Conservation (phyloP, 2,329 filamentous ascomycete genomes). For the Penicillium sp. region DNA sequence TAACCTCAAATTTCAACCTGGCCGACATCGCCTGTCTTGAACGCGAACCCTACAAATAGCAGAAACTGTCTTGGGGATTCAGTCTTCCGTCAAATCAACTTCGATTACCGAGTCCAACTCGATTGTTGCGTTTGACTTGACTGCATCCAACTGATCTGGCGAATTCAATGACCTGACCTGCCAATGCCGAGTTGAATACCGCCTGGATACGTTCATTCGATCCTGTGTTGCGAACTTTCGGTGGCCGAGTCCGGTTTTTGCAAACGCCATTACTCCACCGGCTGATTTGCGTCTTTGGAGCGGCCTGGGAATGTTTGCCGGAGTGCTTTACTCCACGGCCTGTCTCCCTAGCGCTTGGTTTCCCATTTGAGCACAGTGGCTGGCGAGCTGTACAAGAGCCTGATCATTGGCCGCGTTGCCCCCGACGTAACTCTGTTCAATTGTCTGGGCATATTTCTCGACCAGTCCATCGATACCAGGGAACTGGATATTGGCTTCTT, state of each 20-base stretch:
- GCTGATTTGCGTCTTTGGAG: background rate
- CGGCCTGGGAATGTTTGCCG: background rate
- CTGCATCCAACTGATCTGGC: background rate
- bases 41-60: background rate
- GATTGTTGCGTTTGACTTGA: background rate
- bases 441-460: too few relatives aligned
- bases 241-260: background rate
- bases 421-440: too few relatives aligned
- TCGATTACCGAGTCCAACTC: background rate
- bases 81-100: background rate
- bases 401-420: too few relatives aligned
- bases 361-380: background rate
- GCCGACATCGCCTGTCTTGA: background rate
- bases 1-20: background rate
- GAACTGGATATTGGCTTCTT: too few relatives aligned
- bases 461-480: too few relatives aligned
- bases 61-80: background rate
- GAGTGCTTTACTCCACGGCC: background rate
- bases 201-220: background rate
- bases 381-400: background rate
- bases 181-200: background rate
- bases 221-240: background rate
- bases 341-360: background rate
- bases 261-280: background rate
- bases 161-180: background rate